Evolutionary conservation across 306 rosid species (phyloP).

Genomic region (Ormosia emarginata): DNA sequence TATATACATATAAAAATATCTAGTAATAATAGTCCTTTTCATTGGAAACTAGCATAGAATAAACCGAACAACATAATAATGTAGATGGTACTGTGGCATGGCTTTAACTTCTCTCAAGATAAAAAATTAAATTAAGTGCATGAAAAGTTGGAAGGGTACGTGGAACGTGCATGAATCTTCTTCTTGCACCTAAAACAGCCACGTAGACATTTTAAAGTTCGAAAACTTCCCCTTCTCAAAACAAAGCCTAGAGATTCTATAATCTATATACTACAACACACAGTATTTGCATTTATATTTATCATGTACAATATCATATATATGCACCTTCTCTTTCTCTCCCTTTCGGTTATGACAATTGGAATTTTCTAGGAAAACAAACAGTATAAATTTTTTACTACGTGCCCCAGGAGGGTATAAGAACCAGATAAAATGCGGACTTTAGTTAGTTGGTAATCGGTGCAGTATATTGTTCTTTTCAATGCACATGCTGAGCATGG

Average conservation of each 20-base stretch:
- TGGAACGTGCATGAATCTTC: constrained; percentile 67
- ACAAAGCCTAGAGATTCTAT: constrained; percentile 23
- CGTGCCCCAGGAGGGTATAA: neutral
- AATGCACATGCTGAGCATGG: neutral
- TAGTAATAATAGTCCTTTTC: neutral
- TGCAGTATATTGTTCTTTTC: neutral
- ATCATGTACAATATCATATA: neutral
- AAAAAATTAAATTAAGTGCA: neutral
- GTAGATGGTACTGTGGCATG: neutral
- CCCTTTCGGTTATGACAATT: neutral
- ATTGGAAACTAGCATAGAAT: neutral
- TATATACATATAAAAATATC: too few relatives aligned
- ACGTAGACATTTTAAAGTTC: constrained; percentile 34
- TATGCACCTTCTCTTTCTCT: neutral
- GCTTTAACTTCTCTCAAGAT: neutral
- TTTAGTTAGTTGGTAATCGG: neutral
- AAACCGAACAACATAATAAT: neutral
- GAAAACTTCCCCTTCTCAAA: constrained; percentile 22
- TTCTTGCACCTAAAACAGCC: constrained; percentile 31
- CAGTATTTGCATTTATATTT: neutral
- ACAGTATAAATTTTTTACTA: neutral
- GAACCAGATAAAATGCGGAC: neutral
- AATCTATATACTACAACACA: neutral
- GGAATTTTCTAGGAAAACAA: constrained; percentile 19
- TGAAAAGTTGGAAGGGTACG: constrained; percentile 16